Conservation (phyloP, 305 asterid genomes). For the Petunia hybrid region DNA sequence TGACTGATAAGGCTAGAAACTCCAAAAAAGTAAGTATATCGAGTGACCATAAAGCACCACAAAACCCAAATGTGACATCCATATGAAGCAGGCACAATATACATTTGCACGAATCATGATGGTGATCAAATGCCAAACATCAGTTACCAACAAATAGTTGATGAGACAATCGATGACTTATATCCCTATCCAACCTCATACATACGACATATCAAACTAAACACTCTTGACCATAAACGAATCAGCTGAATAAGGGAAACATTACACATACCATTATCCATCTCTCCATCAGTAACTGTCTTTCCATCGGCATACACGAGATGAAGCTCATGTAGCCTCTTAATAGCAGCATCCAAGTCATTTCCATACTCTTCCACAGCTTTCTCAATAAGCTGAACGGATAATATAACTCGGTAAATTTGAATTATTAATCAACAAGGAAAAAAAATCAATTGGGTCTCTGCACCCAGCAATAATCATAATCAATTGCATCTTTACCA, state of each 20-base stretch:
- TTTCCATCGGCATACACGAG: constrained; percentile 47
- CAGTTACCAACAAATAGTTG: neutral
- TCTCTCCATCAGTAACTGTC: constrained; percentile 40
- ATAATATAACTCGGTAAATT: neutral
- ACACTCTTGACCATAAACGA: constrained; percentile 11
- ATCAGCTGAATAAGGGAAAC: constrained; percentile 32
- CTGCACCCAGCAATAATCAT: neutral
- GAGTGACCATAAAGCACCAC: neutral
- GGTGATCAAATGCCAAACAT: neutral
- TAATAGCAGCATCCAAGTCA: constrained; percentile 65
- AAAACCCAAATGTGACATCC: neutral
- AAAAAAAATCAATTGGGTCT: neutral
- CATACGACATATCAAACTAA: neutral
- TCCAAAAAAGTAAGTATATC: neutral
- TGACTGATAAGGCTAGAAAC: neutral
- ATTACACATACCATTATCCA: constrained; percentile 48
- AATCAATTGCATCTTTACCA: neutral
- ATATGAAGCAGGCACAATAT: neutral
- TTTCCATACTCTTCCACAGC: constrained; percentile 61
- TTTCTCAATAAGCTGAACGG: constrained; percentile 65
- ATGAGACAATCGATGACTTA: neutral
- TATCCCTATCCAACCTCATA: neutral
- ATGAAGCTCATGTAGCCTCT: constrained; percentile 58
- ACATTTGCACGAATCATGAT: neutral
- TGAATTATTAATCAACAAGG: neutral